Conservation (phyloP, 306 rosid genomes). For the Gillenia trifoliata region DNA sequence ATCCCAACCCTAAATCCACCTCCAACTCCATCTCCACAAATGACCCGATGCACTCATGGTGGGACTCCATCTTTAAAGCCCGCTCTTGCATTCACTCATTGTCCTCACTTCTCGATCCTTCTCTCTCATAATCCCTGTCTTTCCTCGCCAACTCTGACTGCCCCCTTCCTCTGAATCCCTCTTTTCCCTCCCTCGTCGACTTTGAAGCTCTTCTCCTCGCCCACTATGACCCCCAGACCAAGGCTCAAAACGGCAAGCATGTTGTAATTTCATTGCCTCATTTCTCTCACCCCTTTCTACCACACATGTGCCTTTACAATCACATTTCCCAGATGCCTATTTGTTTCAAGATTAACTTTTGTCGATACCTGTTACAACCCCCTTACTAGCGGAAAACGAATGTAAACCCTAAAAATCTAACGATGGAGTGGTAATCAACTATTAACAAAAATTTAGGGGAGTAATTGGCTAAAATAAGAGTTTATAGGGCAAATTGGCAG, state of each 20-base stretch:
- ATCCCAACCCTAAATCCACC: background rate
- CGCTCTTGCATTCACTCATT: conserved; percentile 88
- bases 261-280: conserved; percentile 73
- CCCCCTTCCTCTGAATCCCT: conserved; percentile 54
- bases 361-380: conserved; percentile 54
- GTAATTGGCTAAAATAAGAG: too few relatives aligned
- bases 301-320: conserved; percentile 67
- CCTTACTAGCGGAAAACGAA: too few relatives aligned
- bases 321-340: conserved; percentile 95
- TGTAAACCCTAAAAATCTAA: too few relatives aligned
- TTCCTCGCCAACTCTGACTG: conserved; percentile 92
- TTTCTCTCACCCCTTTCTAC: conserved; percentile 74
- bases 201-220: conserved; percentile 92
- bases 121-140: conserved; percentile 31
- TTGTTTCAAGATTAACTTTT: conserved; percentile 81
- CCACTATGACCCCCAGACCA: conserved; percentile 70
- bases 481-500: too few relatives aligned
- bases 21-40: conserved; percentile 15
- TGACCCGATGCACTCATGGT: conserved; percentile 92
- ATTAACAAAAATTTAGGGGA: too few relatives aligned
- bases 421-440: too few relatives aligned
- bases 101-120: conserved; percentile 39
- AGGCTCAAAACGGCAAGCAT: conserved; percentile 76
- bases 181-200: conserved; percentile 69
- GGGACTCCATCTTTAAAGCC: conserved; percentile 91